Conservation (phyloP, 2,329 filamentous ascomycete species). For the Metarhizium album region DNA sequence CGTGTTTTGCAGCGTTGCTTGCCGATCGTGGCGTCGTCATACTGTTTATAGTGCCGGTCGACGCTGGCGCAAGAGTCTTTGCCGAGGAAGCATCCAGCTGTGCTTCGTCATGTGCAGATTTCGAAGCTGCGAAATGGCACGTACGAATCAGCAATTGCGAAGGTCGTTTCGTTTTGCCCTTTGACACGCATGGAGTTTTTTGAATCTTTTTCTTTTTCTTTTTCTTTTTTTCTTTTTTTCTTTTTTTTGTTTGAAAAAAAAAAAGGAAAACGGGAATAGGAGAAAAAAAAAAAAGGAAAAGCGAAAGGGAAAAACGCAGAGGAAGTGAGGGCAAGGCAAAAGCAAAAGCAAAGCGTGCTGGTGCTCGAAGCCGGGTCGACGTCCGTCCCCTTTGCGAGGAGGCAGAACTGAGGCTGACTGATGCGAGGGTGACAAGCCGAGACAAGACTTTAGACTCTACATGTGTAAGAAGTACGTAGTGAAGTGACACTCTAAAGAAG, state of each 20-base stretch:
- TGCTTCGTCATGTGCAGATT: conserved; percentile 6
- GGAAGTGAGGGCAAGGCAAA: background rate
- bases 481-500: background rate
- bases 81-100: conserved; percentile 20
- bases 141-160: background rate
- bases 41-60: conserved; percentile 29
- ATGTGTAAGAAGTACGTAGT: too few relatives aligned
- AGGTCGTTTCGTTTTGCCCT: background rate
- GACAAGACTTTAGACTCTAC: background rate
- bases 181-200: too few relatives aligned
- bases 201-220: too few relatives aligned
- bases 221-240: too few relatives aligned
- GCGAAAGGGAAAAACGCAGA: too few relatives aligned
- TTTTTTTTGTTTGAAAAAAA: too few relatives aligned
- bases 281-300: too few relatives aligned
- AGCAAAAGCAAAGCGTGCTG: background rate
- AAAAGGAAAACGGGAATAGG: too few relatives aligned
- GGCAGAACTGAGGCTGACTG: background rate
- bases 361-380: background rate
- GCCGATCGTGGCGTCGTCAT: conserved; percentile 19
- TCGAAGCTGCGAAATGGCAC: conserved; percentile 5
- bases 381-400: conserved; percentile 12
- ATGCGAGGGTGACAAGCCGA: background rate
- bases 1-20: conserved; percentile 21
- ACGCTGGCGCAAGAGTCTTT: conserved; percentile 27